Conservation (phyloP, 2,329 filamentous ascomycete species). For the Lecanicillium sp. region DNA sequence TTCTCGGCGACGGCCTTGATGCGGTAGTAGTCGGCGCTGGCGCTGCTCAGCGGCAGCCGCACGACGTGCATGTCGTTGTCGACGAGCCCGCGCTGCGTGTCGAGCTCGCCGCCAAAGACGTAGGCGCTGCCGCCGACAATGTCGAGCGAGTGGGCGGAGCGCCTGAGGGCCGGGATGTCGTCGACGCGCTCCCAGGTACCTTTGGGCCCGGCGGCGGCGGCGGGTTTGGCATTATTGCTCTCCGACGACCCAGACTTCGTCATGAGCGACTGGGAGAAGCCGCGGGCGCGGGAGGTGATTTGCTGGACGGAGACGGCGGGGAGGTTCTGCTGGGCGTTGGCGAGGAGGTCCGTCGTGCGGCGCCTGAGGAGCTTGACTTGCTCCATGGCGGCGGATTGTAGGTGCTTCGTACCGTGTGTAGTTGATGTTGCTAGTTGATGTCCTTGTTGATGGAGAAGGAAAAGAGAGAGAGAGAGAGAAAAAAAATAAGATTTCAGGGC, state of each 20-base stretch:
- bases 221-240: conserved; percentile 14
- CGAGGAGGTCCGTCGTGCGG: conserved; percentile 48
- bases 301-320: conserved; percentile 28
- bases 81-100: conserved; percentile 57
- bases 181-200: conserved; percentile 57
- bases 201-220: conserved; percentile 28
- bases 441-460: too few relatives aligned
- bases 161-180: conserved; percentile 49
- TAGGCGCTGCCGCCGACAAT: conserved; percentile 51
- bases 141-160: conserved; percentile 69
- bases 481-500: neutral
- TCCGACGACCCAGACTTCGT: too few relatives aligned
- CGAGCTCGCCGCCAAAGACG: conserved; percentile 72
- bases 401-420: too few relatives aligned
- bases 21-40: conserved; percentile 53
- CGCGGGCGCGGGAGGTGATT: neutral
- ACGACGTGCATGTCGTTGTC: conserved; percentile 69
- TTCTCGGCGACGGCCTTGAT: conserved; percentile 45
- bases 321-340: conserved; percentile 43
- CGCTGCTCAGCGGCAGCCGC: conserved; percentile 51
- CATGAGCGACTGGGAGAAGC: neutral
- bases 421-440: too few relatives aligned
- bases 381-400: conserved; percentile 37
- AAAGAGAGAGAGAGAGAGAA: too few relatives aligned
- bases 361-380: conserved; percentile 48